Conservation (phyloP, 2,329 filamentous ascomycete genomes). For the Sporothrix variecibatus region DNA sequence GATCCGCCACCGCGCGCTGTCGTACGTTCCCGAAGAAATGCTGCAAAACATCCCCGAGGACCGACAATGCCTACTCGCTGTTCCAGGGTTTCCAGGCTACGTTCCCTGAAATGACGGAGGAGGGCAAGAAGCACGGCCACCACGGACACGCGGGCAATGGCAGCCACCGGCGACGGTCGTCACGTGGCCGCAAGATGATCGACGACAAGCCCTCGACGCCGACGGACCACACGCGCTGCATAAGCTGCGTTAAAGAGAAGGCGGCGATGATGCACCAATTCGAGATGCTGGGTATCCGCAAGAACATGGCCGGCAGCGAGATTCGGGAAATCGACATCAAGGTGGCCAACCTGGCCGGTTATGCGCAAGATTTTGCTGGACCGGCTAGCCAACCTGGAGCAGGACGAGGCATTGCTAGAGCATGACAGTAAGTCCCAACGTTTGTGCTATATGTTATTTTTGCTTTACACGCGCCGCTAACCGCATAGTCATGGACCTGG, state of each 20-base stretch:
- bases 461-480: conserved; percentile 36
- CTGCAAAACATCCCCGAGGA: conserved; percentile 85
- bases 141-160: not conserved
- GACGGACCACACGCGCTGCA: conserved; percentile 67
- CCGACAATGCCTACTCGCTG: conserved; percentile 80
- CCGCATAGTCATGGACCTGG: conserved; percentile 60
- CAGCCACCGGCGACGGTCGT: conserved; percentile 67
- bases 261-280: conserved; percentile 78
- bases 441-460: not conserved
- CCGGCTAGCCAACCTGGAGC: conserved; percentile 79
- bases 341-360: conserved; percentile 82
- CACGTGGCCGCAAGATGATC: conserved; percentile 75
- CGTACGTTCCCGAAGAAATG: conserved; percentile 86
- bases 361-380: conserved; percentile 94
- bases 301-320: conserved; percentile 96
- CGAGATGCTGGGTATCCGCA: conserved; percentile 87
- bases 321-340: conserved; percentile 97
- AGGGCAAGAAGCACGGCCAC: conserved; percentile 66
- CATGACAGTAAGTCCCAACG: conserved; percentile 67
- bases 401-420: conserved; percentile 87
- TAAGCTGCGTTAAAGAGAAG: conserved; percentile 76
- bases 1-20: conserved; percentile 90
- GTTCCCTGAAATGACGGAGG: conserved; percentile 70
- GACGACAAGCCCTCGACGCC: conserved; percentile 55
- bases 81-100: conserved; percentile 97